These are phyloP conservation scores for Astrothelium macrocarpum DNA, from an alignment of 495 filamentous ascomycete genomes.

Conservation along the genomic window DNA sequence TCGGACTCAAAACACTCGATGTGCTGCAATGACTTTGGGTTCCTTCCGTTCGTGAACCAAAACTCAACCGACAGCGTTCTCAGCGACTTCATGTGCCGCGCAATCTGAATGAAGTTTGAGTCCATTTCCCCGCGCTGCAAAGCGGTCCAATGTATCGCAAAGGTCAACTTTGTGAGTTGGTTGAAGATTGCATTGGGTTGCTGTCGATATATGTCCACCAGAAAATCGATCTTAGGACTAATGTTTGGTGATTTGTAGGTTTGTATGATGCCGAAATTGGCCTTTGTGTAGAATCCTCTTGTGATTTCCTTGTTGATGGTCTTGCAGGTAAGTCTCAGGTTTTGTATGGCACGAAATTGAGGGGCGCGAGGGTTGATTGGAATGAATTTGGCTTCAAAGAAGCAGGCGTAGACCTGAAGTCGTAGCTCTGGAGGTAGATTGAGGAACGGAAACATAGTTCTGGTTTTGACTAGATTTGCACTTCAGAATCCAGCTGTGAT, in stretches of 20 bases:
- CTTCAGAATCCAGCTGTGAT: neutral
- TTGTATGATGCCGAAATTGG: neutral
- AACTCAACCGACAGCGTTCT: neutral
- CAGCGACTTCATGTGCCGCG: neutral
- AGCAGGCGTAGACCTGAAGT: neutral
- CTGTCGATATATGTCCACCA: neutral
- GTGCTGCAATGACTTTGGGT: neutral
- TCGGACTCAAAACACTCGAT: neutral
- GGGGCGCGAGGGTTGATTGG: neutral
- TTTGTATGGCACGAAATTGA: neutral
- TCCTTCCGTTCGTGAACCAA: neutral
- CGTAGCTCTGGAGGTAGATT: constrained; percentile 7
- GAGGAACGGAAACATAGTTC: neutral
- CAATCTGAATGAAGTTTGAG: neutral
- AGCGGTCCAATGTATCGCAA: neutral
- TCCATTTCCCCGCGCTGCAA: neutral
- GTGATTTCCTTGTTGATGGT: neutral
- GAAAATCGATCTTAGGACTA: neutral
- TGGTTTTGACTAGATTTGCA: neutral
- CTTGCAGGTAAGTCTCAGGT: neutral
- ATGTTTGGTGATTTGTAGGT: neutral
- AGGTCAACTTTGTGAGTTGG: neutral
- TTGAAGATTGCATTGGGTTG: neutral
- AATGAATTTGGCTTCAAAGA: neutral
- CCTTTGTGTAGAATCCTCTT: neutral